phyloP scores from a whole-genome alignment of 257 asterid species.

The Plantago major region DNA sequence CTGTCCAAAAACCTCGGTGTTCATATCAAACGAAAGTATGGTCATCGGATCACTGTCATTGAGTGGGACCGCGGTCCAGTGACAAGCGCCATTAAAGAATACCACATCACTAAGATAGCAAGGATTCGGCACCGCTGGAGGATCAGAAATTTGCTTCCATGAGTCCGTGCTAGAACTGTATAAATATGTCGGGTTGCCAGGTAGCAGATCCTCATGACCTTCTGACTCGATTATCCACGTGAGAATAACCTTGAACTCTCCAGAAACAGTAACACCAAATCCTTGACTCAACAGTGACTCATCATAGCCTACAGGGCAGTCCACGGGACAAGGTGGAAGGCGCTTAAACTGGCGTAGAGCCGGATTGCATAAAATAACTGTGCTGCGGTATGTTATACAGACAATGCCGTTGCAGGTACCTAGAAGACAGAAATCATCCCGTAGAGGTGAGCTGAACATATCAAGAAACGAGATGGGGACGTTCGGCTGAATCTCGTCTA shows the following conservation, averaged over 20 bases:
- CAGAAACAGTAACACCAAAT: background rate
- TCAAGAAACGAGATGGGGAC: background rate
- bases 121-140: background rate
- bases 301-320: background rate
- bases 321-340: background rate
- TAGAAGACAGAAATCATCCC: background rate
- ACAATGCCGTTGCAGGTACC: background rate
- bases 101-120: background rate
- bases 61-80: background rate
- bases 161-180: background rate
- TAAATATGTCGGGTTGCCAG: background rate
- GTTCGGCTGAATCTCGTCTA: background rate
- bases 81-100: slow-evolving; percentile 2
- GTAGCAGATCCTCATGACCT: too few relatives aligned
- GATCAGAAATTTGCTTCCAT: background rate
- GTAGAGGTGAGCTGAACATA: background rate
- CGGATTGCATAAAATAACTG: slow-evolving; percentile 4
- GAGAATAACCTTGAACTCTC: background rate
- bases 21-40: background rate
- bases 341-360: background rate
- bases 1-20: slow-evolving; percentile 3
- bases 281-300: background rate
- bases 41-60: background rate
- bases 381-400: background rate
- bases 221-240: background rate